Conservation (phyloP, 2,329 filamentous ascomycete species). For the Fusarium sp. region DNA sequence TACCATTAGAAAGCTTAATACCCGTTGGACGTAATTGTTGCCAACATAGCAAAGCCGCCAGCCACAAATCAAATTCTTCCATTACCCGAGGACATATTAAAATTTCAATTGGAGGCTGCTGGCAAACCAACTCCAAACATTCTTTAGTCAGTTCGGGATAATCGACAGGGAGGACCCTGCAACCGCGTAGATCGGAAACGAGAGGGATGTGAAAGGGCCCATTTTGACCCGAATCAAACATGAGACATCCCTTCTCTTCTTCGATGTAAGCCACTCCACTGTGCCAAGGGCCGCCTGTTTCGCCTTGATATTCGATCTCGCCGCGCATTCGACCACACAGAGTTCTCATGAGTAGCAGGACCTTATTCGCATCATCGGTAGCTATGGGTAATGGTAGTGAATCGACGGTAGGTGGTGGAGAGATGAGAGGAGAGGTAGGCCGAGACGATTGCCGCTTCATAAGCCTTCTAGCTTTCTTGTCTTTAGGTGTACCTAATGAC, state of each 20-base stretch:
- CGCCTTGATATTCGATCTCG: slow-evolving; percentile 76
- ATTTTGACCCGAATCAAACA: slow-evolving; percentile 77
- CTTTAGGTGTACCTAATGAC: slow-evolving; percentile 49
- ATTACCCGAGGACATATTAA: slow-evolving; percentile 71
- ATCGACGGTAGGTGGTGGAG: slow-evolving; percentile 67
- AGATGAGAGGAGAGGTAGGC: slow-evolving; percentile 67
- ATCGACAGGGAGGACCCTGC: slow-evolving; percentile 71
- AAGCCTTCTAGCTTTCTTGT: slow-evolving; percentile 63
- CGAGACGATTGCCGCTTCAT: slow-evolving; percentile 67
- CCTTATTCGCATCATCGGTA: slow-evolving; percentile 75
- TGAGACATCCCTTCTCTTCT: slow-evolving; percentile 77
- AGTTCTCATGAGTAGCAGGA: slow-evolving; percentile 80
- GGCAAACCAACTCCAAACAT: slow-evolving; percentile 65
- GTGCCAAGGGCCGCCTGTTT: slow-evolving; percentile 71
- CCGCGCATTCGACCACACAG: slow-evolving; percentile 84
- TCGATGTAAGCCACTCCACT: slow-evolving; percentile 82
- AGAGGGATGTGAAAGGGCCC: slow-evolving; percentile 73
- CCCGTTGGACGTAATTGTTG: slow-evolving; percentile 75
- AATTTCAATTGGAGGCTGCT: slow-evolving; percentile 68
- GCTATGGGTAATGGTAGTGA: slow-evolving; percentile 69
- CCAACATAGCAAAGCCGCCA: slow-evolving; percentile 84
- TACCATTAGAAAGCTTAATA: slow-evolving; percentile 63
- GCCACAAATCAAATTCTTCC: slow-evolving; percentile 81
- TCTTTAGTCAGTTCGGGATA: slow-evolving; percentile 56
- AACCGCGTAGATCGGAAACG: slow-evolving; percentile 79